Evolutionary conservation across 495 filamentous ascomycete species (phyloP).

Genomic region (Penicillium psychrofluorescens): DNA sequence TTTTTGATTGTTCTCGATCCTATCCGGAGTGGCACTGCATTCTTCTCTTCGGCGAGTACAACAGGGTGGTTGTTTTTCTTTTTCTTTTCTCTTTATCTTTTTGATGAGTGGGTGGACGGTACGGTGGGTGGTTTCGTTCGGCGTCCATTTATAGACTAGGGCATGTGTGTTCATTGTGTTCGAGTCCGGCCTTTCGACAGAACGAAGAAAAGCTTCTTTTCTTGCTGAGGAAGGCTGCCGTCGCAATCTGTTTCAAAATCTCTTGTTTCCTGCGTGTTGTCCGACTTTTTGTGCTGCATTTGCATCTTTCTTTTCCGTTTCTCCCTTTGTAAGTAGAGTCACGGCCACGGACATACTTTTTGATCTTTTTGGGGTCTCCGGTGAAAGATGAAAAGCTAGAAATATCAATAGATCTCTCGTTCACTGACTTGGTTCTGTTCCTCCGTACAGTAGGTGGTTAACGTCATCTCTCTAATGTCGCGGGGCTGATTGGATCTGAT

Average conservation of each 20-base stretch:
- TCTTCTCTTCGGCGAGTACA: constrained; percentile 25
- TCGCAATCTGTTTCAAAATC: constrained; percentile 15
- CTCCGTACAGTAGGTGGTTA: no score
- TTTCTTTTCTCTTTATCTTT: constrained; percentile 21
- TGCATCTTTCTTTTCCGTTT: constrained; percentile 6
- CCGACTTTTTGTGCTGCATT: constrained; percentile 10
- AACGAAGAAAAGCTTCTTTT: constrained; percentile 19
- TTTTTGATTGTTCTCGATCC: constrained; percentile 19
- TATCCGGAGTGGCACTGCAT: constrained; percentile 29
- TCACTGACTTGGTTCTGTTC: no score
- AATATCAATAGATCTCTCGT: no score
- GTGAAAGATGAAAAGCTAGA: no score
- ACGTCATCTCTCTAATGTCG: no score
- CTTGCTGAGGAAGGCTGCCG: constrained; percentile 20
- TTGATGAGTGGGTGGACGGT: constrained; percentile 30
- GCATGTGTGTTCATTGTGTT: constrained; percentile 33
- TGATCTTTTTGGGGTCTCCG: constrained; percentile 12
- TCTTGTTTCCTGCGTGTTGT: constrained; percentile 2
- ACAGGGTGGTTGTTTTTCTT: constrained; percentile 20
- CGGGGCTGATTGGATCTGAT: no score
- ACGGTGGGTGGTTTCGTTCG: constrained; percentile 35
- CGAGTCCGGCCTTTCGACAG: constrained; percentile 5
- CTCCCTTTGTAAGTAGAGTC: constrained; percentile 15
- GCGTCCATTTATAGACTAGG: constrained; percentile 43
- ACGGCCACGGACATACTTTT: constrained; percentile 21